phyloP scores from a whole-genome alignment of 257 asterid species.

The Lycium ferocissimum region DNA sequence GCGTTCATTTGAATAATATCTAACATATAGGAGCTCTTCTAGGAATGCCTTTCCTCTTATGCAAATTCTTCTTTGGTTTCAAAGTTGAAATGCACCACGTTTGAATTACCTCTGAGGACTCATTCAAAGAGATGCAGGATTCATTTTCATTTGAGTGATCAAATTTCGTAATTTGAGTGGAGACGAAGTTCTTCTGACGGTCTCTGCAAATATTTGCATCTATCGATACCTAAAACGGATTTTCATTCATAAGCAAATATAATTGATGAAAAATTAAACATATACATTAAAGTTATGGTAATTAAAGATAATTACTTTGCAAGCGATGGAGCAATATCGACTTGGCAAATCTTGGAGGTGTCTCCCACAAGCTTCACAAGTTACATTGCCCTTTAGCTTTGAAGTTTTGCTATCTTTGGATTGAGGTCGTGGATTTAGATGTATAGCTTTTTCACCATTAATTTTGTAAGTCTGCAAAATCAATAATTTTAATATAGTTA shows the following conservation, averaged over 20 bases:
- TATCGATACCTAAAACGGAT: conserved; percentile 47
- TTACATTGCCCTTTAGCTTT: conserved; percentile 54
- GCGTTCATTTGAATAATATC: background rate
- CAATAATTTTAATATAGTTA: background rate
- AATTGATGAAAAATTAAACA: background rate
- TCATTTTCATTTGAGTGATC: conserved; percentile 40
- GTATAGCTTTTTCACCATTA: conserved; percentile 82
- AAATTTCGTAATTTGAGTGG: conserved; percentile 31
- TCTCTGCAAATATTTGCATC: conserved; percentile 38
- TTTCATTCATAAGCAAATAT: background rate
- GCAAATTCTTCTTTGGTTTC: conserved; percentile 53
- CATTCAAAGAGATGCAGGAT: conserved; percentile 43
- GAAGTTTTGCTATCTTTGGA: conserved; percentile 55
- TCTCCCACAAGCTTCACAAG: conserved; percentile 73
- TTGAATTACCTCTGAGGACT: conserved; percentile 60
- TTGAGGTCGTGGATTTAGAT: conserved; percentile 75
- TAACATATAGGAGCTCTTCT: conserved; percentile 60
- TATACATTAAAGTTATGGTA: background rate
- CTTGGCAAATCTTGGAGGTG: conserved; percentile 73
- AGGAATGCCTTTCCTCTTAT: conserved; percentile 69
- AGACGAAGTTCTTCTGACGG: conserved; percentile 27
- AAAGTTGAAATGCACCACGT: conserved; percentile 47
- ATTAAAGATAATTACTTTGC: conserved; percentile 54
- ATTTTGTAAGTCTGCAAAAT: conserved; percentile 68
- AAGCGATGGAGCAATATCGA: conserved; percentile 77